Base-by-base conservation (phyloP, 2,329 filamentous ascomycete genomes). In the Paraconiothyrium brasiliense region DNA sequence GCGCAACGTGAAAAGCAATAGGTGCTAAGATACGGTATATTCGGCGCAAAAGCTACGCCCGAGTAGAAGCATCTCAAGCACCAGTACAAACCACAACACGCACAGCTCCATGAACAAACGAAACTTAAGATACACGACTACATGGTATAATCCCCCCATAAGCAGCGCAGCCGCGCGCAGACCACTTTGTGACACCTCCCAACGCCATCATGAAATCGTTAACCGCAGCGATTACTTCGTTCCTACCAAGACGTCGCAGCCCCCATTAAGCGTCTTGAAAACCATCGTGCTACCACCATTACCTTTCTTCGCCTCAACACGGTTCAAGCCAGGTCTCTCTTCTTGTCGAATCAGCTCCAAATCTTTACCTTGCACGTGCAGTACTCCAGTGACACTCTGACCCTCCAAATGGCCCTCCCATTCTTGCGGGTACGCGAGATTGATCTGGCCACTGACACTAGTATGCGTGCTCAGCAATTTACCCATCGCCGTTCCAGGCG, bases 361-460 rank as follows among this genome's bases (percentile, higher is more conserved):
- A 39, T 77, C 78, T 30, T 75, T 72, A 2, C 81, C 81, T 22
- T 71, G 66, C n/a, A 82, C 61, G 48, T 73, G 71, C 35, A 83
- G 59, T 22, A 68, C 73, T 0, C 81, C 80, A 56, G 69, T 79
- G 44, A 73, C 58, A n/a, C 72, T 74, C 22, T 70, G 71, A 1
- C 76, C 81, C 22, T 78, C 71, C 1, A 83, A 66, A 34, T 65
- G 62, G 6, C 81, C 81, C 47, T 78, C 75, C 81, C 81, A 83
- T 55, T 78, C 76, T 39, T 78, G 68, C 4, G 81, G 80, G 61
- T 83, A 82, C 0, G 64, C 64, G 7, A 83, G 54, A 9, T 75
- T 66, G 9, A 83, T 47, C 1, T 67, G 71, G 3, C 79, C 75
- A 3, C 76, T 79, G 2, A 67, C 67, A 30, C 69, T 78, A 37